A percentile compares a stretch with the other conserved stretches of the same genome.
phyloP scores from a whole-genome alignment of 495 filamentous ascomycete species.

The Xylaria flabelliformis region DNA sequence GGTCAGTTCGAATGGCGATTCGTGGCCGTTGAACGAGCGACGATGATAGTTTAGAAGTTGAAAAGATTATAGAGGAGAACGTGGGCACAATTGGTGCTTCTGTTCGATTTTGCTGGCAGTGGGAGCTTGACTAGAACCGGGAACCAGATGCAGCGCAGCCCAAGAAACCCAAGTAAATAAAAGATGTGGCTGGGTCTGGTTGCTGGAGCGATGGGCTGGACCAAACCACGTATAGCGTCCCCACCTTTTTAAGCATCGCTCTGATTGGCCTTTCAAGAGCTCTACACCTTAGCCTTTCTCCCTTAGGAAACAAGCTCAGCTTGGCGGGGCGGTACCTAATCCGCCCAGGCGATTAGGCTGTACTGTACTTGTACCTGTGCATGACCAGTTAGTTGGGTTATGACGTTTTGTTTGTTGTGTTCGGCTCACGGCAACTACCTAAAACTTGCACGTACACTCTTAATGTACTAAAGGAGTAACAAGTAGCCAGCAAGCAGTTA shows the following conservation, averaged over 20 bases:
- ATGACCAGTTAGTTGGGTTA: background rate
- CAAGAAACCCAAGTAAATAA: conserved; percentile 41
- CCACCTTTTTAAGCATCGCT: background rate
- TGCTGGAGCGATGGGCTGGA: conserved; percentile 36
- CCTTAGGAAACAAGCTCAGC: background rate
- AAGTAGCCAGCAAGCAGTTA: background rate
- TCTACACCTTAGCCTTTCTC: background rate
- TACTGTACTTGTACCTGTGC: background rate
- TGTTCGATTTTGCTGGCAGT: conserved; percentile 31
- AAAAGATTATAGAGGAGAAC: conserved; percentile 26
- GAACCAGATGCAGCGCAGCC: conserved; percentile 23
- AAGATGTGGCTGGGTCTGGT: conserved; percentile 44
- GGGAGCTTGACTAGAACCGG: background rate
- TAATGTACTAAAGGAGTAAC: background rate
- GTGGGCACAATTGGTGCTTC: conserved; percentile 35
- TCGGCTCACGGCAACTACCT: background rate
- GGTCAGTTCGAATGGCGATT: conserved; percentile 31
- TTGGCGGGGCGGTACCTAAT: background rate
- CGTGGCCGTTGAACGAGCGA: conserved; percentile 27
- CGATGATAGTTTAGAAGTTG: conserved; percentile 24
- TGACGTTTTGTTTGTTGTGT: conserved; percentile 12
- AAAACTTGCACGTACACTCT: background rate
- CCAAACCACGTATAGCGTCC: conserved; percentile 28
- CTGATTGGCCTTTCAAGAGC: background rate
- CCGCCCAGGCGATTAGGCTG: background rate